Base-by-base conservation (phyloP, 2,329 filamentous ascomycete genomes). In the Alternaria sp. region DNA sequence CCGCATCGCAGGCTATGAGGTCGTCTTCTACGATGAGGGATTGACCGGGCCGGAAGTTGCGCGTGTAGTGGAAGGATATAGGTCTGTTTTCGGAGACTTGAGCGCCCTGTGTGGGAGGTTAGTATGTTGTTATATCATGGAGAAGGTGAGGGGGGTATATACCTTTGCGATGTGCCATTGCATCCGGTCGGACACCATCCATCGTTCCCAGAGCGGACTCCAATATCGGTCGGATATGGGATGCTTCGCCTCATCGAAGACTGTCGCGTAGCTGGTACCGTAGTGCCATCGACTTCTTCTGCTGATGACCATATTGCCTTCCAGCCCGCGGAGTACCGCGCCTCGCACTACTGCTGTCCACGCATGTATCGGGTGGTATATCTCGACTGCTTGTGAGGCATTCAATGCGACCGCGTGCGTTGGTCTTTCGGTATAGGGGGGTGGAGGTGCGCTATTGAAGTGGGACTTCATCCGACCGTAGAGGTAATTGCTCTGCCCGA, bases 101-200 rank as follows among this genome's bases (percentile, higher is more conserved):
- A 69, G 93, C 91, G 61, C 90, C 91, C 89, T 91, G 66, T 55
- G 61, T 28, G 6, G 3, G 8, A 8, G 36, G 58, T 74, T 54
- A 72, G 63, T 46, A 57, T 23, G 28, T 19, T 2, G 23, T n/a
- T n/a, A n/a, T n/a, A n/a, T n/a, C n/a, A n/a, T n/a, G n/a, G n/a
- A n/a, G n/a, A n/a, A n/a, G n/a, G n/a, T n/a, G n/a, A n/a, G n/a
- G n/a, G n/a, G n/a, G n/a, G n/a, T n/a, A n/a, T n/a, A n/a, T n/a
- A 21, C 2, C 86, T 93, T 93, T 65, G 89, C 87, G 75, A 93
- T 92, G 78, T 93, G 91, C 92, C 92, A 94, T 80, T 93, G 90
- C 91, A 95, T 93, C 51, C 91, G 85, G 77, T 94, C 90, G 49
- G 87, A 89, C 7, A 94, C 91, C 91, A 93, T 93, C 91, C 90